Evolutionary conservation across 768 basidiomycete genomes (phyloP).

Genomic region (Guyanaporus albipodus): DNA sequence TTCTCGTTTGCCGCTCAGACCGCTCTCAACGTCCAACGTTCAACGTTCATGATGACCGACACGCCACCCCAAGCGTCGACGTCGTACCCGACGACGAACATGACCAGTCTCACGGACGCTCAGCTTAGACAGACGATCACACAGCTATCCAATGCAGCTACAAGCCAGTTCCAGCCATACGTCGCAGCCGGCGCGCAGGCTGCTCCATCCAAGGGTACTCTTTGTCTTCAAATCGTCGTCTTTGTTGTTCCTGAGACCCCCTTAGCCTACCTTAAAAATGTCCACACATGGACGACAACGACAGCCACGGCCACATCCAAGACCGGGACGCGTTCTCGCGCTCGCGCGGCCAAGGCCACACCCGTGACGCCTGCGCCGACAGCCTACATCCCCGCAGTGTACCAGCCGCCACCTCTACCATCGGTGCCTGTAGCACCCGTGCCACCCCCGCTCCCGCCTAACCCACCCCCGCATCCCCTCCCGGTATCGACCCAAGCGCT

Average conservation of each 20-base stretch:
- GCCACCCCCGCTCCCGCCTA: constrained; percentile 36
- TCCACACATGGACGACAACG: constrained; percentile 60
- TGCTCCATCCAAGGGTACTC: constrained; percentile 30
- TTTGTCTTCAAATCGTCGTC: neutral
- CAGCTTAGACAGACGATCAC: constrained; percentile 62
- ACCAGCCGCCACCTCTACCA: constrained; percentile 34
- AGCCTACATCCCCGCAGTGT: constrained; percentile 35
- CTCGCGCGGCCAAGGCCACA: constrained; percentile 35
- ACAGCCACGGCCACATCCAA: constrained; percentile 45
- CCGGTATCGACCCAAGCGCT: constrained; percentile 66
- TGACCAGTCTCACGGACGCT: constrained; percentile 51
- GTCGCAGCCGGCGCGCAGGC: constrained; percentile 28
- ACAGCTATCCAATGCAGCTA: constrained; percentile 43
- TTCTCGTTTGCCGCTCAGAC: neutral
- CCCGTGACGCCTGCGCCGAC: constrained; percentile 37
- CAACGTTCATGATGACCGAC: constrained; percentile 33
- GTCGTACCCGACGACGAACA: constrained; percentile 32
- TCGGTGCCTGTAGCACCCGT: constrained; percentile 25
- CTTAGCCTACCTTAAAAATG: constrained; percentile 62
- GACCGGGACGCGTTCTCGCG: constrained; percentile 38
- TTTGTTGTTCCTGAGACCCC: constrained; percentile 13
- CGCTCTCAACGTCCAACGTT: constrained; percentile 6
- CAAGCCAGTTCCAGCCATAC: constrained; percentile 35
- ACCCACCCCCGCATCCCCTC: constrained; percentile 54
- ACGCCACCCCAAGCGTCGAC: constrained; percentile 25